Conservation (phyloP, 2,329 filamentous ascomycete species). For the Hypoxylon sp. region DNA sequence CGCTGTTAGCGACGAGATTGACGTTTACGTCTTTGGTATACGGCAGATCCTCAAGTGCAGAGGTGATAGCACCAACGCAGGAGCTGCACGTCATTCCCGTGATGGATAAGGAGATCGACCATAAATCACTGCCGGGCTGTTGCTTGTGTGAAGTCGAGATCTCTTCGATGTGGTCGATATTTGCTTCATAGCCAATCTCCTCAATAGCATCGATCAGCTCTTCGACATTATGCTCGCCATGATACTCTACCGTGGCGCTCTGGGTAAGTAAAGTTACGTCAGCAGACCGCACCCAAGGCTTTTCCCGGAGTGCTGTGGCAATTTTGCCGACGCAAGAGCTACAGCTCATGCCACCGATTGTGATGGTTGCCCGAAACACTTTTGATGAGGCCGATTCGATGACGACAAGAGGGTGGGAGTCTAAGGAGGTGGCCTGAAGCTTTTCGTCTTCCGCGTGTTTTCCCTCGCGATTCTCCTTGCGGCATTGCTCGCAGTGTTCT, state of each 20-base stretch:
- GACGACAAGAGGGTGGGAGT: slow-evolving; percentile 17
- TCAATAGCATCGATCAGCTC: slow-evolving; percentile 7
- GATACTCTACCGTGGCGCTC: slow-evolving; percentile 14
- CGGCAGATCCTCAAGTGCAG: slow-evolving; percentile 7
- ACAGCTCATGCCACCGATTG: slow-evolving; percentile 21
- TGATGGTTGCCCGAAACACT: slow-evolving; percentile 10
- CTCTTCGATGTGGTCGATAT: slow-evolving; percentile 9
- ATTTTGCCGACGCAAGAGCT: slow-evolving; percentile 27
- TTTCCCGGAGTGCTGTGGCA: slow-evolving; percentile 8
- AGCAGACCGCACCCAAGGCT: slow-evolving; percentile 17
- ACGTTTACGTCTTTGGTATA: slow-evolving; percentile 12
- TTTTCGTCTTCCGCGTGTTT: slow-evolving; percentile 1
- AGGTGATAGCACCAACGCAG: slow-evolving; percentile 12
- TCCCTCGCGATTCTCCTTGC: slow-evolving; percentile 1
- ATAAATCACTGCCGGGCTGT: not conserved
- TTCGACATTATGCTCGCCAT: slow-evolving; percentile 16
- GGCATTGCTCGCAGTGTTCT: slow-evolving; percentile 22
- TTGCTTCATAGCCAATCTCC: slow-evolving; percentile 14
- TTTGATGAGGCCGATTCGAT: slow-evolving; percentile 12
- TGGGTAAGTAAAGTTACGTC: slow-evolving; percentile 14
- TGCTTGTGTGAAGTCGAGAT: not conserved
- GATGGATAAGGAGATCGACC: slow-evolving; percentile 12
- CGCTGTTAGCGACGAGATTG: slow-evolving; percentile 13
- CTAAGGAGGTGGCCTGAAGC: not conserved
- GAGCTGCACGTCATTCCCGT: slow-evolving; percentile 21